Evolutionary conservation across 2,329 filamentous ascomycete species (phyloP).

Genomic region (Cladobotryum mycophilum): DNA sequence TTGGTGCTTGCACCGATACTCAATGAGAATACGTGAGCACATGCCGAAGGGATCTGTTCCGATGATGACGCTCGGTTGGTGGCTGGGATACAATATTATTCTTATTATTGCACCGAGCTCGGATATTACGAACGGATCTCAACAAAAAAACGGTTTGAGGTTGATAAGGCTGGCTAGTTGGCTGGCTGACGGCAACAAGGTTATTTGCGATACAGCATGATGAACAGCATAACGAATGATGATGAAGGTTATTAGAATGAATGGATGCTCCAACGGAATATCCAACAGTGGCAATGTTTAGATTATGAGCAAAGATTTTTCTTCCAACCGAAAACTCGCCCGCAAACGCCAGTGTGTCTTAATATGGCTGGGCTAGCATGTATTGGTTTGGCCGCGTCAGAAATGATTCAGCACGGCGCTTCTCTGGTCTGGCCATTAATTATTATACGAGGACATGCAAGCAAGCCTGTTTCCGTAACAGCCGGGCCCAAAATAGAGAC

Average conservation of each 20-base stretch:
- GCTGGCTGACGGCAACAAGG: neutral
- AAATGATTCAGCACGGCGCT: neutral
- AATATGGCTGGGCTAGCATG: neutral
- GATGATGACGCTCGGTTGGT: no score
- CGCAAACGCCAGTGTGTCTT: neutral
- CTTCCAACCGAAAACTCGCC: no score
- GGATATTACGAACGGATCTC: neutral
- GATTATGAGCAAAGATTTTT: no score
- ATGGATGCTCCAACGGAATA: no score
- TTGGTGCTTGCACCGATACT: constrained; percentile 32
- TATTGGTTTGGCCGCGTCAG: constrained; percentile 14
- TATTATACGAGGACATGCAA: neutral
- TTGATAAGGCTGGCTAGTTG: neutral
- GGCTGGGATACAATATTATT: no score
- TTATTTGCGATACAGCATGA: constrained; percentile 3
- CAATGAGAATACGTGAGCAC: constrained; percentile 28
- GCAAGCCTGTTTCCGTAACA: no score
- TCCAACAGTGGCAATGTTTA: no score
- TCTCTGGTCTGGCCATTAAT: neutral
- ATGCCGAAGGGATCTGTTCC: constrained; percentile 17
- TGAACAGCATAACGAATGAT: constrained; percentile 3
- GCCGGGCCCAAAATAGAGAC: no score
- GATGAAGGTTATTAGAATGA: neutral
- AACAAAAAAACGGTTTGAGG: neutral
- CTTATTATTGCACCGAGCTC: no score